Evolutionary conservation across 1,284 basidiomycete genomes (phyloP), one percentile per base, ranked within the genome.

Genomic region (Cutaneotrichosporon sp.): DNA sequence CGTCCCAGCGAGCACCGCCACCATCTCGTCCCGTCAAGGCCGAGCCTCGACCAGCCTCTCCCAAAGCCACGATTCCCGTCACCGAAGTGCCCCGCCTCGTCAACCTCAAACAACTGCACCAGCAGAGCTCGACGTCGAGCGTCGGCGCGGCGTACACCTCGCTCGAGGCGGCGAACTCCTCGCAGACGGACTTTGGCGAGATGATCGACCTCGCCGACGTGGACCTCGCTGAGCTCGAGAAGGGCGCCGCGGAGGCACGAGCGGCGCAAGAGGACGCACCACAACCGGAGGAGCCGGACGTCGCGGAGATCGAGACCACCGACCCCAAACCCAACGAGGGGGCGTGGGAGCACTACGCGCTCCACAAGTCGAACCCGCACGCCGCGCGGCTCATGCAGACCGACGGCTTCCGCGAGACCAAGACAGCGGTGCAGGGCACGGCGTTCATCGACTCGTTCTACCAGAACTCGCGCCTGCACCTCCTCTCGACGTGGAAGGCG

Each of bases 391-490:
- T 87, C 9, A 89, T 95, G 87, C 84, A 88, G 29, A 83, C 91
- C 68, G 85, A 89, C 4, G 85, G 85, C 46, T 99, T 95, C 94
- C 85, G 92, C 22, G 85, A 86, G 24, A 85, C 88, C 24, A 88
- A 97, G 75, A 99, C 95, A 0, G 91, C 94, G 3, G 73, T 75
- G 58, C 62, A 68, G 25, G 86, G 87, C 9, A 85, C 89, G 0
- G 89, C 88, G 65, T 99, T 97, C 74, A 89, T 98, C 60, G 87
- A 91, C 60, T 88, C 86, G 1, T 99, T 89, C 74, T 98, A 95
- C 80, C 88, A 89, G 76, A 90, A 97, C 74, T 95, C 91, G 3
- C 86, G 95, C 10, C 81, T 99, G 27, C 95, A 99, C 70, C 90
- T 95, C 73, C 81, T 99, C 18, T 89, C 91, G 18, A 90, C 87